These are phyloP conservation scores for Talaromyces verruculosus DNA, from an alignment of 2,329 filamentous ascomycete species.

Conservation along the genomic window DNA sequence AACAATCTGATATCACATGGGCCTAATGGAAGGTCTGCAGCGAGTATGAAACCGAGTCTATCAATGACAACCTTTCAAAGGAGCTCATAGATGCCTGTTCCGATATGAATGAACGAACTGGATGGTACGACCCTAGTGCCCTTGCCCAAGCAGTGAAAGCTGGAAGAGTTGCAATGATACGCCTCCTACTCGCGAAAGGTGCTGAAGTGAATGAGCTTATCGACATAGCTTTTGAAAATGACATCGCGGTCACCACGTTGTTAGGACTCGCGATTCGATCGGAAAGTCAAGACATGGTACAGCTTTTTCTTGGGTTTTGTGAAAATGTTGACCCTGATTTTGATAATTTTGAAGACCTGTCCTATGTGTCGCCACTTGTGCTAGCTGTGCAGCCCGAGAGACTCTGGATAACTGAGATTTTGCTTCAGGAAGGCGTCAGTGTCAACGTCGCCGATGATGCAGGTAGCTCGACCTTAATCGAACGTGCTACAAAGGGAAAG, in stretches of 20 bases:
- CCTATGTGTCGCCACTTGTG: background rate
- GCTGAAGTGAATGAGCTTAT: background rate
- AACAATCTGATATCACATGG: background rate
- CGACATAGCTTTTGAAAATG: background rate
- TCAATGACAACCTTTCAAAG: background rate
- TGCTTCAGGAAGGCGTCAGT: background rate
- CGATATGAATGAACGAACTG: background rate
- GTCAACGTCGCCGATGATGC: background rate
- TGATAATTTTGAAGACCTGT: background rate
- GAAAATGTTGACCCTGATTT: background rate
- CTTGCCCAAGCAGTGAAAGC: background rate
- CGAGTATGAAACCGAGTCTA: background rate
- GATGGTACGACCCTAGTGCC: background rate
- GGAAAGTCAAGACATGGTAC: background rate
- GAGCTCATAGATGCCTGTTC: background rate
- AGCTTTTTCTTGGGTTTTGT: background rate
- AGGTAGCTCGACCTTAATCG: background rate
- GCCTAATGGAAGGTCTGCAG: background rate
- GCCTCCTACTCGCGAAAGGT: background rate
- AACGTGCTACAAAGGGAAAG: background rate
- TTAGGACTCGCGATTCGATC: background rate
- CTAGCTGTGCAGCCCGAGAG: background rate
- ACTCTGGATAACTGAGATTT: background rate
- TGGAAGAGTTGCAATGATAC: background rate
- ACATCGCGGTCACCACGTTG: background rate